Percentiles rank a stretch among this genome's conserved stretches.
Conservation (phyloP, 2,329 filamentous ascomycete genomes). For the Juglanconis oblonga region DNA sequence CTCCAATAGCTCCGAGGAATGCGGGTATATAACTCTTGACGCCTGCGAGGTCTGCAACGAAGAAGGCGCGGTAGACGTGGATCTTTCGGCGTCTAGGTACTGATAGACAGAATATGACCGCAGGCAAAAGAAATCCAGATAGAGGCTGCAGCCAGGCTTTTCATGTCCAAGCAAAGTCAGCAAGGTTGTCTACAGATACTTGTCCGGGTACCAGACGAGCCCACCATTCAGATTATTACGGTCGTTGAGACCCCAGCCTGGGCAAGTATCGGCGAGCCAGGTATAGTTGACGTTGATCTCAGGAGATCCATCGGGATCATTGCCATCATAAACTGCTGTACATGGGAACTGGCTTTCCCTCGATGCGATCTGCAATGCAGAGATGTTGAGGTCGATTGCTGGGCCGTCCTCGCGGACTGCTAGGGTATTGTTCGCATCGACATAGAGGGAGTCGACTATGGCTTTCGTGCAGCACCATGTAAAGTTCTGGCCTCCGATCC, state of each 20-base stretch:
- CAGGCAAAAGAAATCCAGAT: no score
- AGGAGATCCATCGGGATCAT: slow-evolving; percentile 20
- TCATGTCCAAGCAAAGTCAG: no score
- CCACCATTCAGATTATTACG: slow-evolving; percentile 22
- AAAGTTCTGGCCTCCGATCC: slow-evolving; percentile 24
- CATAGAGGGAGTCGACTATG: slow-evolving; percentile 17
- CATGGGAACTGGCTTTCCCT: slow-evolving; percentile 24
- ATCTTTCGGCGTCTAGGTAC: no score
- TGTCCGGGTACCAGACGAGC: slow-evolving; percentile 20
- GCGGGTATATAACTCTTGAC: slow-evolving; percentile 18
- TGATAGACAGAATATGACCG: no score
- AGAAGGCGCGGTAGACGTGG: no score
- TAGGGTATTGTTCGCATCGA: slow-evolving; percentile 13
- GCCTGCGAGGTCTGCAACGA: slow-evolving; percentile 4
- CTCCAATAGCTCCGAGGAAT: slow-evolving; percentile 17
- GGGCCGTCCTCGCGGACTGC: slow-evolving; percentile 9
- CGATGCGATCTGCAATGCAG: background rate
- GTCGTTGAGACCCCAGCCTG: slow-evolving; percentile 25
- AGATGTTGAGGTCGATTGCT: slow-evolving; percentile 1
- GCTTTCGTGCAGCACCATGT: slow-evolving; percentile 26
- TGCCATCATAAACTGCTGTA: slow-evolving; percentile 21
- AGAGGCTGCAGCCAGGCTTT: slow-evolving; percentile 16
- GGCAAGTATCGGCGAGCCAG: slow-evolving; percentile 21
- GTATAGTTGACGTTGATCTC: slow-evolving; percentile 21
- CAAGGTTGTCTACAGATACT: no score